A percentile compares a stretch with the other conserved stretches of the same genome.
phyloP scores from a whole-genome alignment of 176 grass and related monocot species.

The Metroxylon sagu region DNA sequence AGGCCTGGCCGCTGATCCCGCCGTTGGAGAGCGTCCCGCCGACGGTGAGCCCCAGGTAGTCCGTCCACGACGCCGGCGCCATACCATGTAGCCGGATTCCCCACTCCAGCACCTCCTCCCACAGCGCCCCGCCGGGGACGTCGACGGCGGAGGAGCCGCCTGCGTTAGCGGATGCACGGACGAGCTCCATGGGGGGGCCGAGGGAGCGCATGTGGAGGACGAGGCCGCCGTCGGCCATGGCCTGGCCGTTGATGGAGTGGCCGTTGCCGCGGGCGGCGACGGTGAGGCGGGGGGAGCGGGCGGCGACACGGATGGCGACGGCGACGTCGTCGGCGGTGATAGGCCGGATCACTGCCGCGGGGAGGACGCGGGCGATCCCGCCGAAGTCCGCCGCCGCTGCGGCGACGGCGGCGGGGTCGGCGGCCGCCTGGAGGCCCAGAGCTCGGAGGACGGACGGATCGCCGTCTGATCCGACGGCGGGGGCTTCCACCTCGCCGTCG shows the following conservation, averaged over 20 bases:
- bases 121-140: conserved; percentile 68
- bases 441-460: not conserved
- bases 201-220: conserved; percentile 88
- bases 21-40: conserved; percentile 91
- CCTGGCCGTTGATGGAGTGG: conserved; percentile 75
- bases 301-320: conserved; percentile 34
- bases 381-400: conserved; percentile 70
- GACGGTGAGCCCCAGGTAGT: conserved; percentile 88
- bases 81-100: conserved; percentile 38
- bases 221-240: conserved; percentile 55
- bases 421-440: not conserved
- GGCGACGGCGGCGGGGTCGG: conserved; percentile 1
- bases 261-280: conserved; percentile 89
- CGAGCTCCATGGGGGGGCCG: conserved; percentile 21
- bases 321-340: conserved; percentile 51
- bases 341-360: conserved; percentile 47
- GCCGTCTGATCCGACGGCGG: not conserved
- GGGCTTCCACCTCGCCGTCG: conserved; percentile 28
- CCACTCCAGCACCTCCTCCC: conserved; percentile 93
- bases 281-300: conserved; percentile 25
- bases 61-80: conserved; percentile 78
- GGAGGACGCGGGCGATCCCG: conserved; percentile 33
- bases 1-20: conserved; percentile 86
- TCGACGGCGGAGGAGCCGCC: conserved; percentile 30
- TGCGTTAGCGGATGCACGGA: not conserved